These are phyloP conservation scores for Hemisphaericaspora nanyangensis DNA, from an alignment of 805 yeast species.

Conservation along the genomic window DNA sequence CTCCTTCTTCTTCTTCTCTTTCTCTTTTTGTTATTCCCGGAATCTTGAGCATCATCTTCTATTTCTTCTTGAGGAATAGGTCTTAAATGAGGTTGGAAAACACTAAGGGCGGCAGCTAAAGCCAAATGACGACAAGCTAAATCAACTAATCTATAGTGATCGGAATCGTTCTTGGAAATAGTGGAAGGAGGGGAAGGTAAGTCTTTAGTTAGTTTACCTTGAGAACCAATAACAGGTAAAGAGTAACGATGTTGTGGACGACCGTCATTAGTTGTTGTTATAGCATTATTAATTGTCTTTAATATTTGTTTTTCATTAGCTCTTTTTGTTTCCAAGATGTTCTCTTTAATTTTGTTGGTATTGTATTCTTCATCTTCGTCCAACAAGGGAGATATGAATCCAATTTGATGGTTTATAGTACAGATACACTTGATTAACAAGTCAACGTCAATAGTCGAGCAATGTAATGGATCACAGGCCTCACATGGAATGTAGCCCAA, in stretches of 20 bases:
- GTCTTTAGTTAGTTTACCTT: constrained; percentile 23
- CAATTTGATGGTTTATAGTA: constrained; percentile 52
- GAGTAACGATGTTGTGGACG: constrained; percentile 19
- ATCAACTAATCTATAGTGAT: constrained; percentile 65
- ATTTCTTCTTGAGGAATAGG: constrained; percentile 15
- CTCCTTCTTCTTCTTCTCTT: constrained; percentile 50
- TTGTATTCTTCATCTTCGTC: constrained; percentile 43
- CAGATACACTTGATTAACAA: constrained; percentile 49
- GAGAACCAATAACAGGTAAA: constrained; percentile 25
- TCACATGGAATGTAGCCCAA: constrained; percentile 51
- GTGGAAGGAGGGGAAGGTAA: constrained; percentile 11
- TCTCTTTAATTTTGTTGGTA: constrained; percentile 33
- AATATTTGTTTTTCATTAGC: constrained; percentile 21
- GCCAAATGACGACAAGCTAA: constrained; percentile 83
- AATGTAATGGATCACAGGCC: constrained; percentile 49
- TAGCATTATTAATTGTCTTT: constrained; percentile 16
- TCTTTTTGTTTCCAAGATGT: constrained; percentile 25
- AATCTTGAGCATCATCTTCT: constrained; percentile 9
- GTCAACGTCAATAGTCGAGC: constrained; percentile 43
- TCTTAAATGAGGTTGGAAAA: constrained; percentile 21
- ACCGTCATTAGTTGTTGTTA: not conserved
- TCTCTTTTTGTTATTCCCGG: constrained; percentile 5
- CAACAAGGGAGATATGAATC: constrained; percentile 51
- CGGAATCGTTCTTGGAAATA: constrained; percentile 57
- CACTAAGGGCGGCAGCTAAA: constrained; percentile 60